Conservation (phyloP, 2,329 filamentous ascomycete genomes). For the Penicillium sp. region DNA sequence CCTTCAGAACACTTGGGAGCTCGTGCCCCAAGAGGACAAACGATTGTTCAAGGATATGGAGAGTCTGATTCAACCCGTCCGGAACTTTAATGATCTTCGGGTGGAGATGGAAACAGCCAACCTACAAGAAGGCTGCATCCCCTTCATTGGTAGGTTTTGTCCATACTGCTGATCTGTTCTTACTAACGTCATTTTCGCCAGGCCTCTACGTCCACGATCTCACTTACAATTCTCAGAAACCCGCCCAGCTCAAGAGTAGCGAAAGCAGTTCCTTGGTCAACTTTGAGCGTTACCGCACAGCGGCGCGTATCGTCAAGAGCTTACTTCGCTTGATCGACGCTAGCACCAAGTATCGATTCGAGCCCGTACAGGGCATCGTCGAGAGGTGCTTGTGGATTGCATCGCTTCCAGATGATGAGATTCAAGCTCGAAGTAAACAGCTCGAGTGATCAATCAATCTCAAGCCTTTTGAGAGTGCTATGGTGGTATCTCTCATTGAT, state of each 20-base stretch:
- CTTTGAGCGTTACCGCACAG: slow-evolving; percentile 61
- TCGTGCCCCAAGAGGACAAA: slow-evolving; percentile 51
- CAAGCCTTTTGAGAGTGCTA: too few species aligned
- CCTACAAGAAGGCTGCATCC: slow-evolving; percentile 57
- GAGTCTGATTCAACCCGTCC: slow-evolving; percentile 54
- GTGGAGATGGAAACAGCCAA: slow-evolving; percentile 58
- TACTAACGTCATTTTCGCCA: slow-evolving; percentile 17
- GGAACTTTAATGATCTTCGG: slow-evolving; percentile 58
- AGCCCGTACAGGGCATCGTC: slow-evolving; percentile 53
- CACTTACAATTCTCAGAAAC: slow-evolving; percentile 62
- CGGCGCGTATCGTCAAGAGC: slow-evolving; percentile 59
- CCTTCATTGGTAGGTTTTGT: slow-evolving; percentile 52
- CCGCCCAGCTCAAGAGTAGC: slow-evolving; percentile 49
- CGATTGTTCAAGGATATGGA: slow-evolving; percentile 55
- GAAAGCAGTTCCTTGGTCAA: slow-evolving; percentile 55
- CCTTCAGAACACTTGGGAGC: slow-evolving; percentile 54
- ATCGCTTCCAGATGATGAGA: slow-evolving; percentile 54
- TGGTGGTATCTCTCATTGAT: slow-evolving; percentile 12
- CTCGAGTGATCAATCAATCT: slow-evolving; percentile 42
- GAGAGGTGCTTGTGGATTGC: slow-evolving; percentile 61
- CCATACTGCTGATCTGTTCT: not conserved
- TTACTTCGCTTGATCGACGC: slow-evolving; percentile 58
- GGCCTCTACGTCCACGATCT: slow-evolving; percentile 61
- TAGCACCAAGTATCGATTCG: slow-evolving; percentile 56
- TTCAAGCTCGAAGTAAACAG: slow-evolving; percentile 43